These are phyloP conservation scores for Dictyostelium brefeldianum DNA, from an alignment of 78 protist genomes.

Conservation along the genomic window DNA sequence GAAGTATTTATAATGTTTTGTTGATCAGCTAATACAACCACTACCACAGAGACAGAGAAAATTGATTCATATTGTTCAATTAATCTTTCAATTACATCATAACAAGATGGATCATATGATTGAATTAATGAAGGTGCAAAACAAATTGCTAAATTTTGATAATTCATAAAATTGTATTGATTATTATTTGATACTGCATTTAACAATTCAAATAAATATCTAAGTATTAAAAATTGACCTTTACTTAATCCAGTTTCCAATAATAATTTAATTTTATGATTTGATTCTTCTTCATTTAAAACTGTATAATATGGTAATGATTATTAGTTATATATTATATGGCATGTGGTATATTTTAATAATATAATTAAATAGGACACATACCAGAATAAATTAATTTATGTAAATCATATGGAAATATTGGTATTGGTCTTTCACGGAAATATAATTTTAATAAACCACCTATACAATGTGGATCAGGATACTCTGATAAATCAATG, in stretches of 20 bases:
- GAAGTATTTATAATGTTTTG: background rate
- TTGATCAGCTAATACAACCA: constrained; percentile 17
- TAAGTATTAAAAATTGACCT: constrained; percentile 33
- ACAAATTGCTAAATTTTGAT: constrained; percentile 66
- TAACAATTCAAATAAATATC: constrained; percentile 71
- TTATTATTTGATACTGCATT: constrained; percentile 25
- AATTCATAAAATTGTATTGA: constrained; percentile 22
- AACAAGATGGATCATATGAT: constrained; percentile 56
- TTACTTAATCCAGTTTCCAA: constrained; percentile 11
- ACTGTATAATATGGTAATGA: background rate
- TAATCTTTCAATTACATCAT: constrained; percentile 27
- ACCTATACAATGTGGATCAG: constrained; percentile 54
- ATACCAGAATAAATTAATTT: constrained; percentile 54
- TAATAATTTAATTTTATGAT: background rate
- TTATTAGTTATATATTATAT: no score
- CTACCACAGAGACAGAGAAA: constrained; percentile 11
- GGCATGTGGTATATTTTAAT: no score
- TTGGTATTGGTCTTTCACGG: constrained; percentile 37
- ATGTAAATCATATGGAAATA: constrained; percentile 63
- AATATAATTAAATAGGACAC: background rate
- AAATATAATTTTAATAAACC: constrained; percentile 63
- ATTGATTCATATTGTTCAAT: constrained; percentile 54
- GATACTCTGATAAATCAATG: constrained; percentile 31
- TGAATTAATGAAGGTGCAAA: constrained; percentile 71
- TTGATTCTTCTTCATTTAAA: constrained; percentile 18